phyloP scores from a whole-genome alignment of 2,329 filamentous ascomycete species.

The Ceratocystis diversiconidia region DNA sequence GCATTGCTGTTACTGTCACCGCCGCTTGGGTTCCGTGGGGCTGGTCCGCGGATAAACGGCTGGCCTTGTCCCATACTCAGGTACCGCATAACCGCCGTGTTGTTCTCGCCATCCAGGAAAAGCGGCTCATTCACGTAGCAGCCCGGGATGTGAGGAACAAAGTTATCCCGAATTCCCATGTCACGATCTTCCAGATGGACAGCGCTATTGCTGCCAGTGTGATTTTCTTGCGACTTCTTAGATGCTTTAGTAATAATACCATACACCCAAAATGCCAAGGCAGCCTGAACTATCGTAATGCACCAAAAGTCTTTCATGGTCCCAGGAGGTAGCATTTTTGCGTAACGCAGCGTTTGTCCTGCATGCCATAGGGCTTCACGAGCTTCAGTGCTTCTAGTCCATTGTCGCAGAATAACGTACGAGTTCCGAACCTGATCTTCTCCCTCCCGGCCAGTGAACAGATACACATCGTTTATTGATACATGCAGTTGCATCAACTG shows the following conservation, averaged over 20 bases:
- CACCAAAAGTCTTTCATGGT: conserved; percentile 52
- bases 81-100: conserved; percentile 40
- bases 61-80: conserved; percentile 40
- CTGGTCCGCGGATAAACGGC: conserved; percentile 33
- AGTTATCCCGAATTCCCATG: conserved; percentile 17
- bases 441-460: conserved; percentile 53
- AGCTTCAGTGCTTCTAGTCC: conserved; percentile 41
- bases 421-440: conserved; percentile 48
- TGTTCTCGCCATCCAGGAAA: conserved; percentile 43
- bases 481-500: conserved; percentile 51
- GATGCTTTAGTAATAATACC: conserved; percentile 38
- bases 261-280: conserved; percentile 55
- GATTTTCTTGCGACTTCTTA: conserved; percentile 20
- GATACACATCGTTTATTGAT: conserved; percentile 49
- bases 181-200: background rate
- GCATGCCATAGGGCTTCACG: conserved; percentile 53
- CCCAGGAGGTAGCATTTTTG: conserved; percentile 37
- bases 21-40: background rate
- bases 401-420: conserved; percentile 44
- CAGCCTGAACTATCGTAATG: conserved; percentile 54
- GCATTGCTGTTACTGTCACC: background rate
- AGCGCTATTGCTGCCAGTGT: background rate
- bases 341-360: conserved; percentile 49
- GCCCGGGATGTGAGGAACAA: conserved; percentile 18
- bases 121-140: conserved; percentile 30